Base-by-base conservation (phyloP, 106 monocot genomes). In the Allium cepa region DNA sequence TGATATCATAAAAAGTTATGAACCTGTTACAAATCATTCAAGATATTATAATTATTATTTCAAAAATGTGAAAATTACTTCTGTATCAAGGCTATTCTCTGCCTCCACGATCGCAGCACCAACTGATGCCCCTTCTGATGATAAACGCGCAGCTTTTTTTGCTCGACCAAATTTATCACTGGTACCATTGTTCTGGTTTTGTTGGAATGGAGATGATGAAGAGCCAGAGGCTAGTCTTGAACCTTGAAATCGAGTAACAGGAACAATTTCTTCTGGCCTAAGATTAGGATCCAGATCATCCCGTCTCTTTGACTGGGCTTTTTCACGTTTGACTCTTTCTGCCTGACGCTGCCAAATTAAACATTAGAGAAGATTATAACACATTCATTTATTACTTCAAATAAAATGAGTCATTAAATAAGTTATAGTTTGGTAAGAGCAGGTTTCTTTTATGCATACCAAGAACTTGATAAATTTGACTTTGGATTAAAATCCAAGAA, bases 81-180 rank as follows among this genome's bases (percentile, higher is more conserved):
- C 82, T 46, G 63, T 67, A 62, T 99, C 90, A 56, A 99, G 84
- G 71, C 72, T 82, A 75, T 87, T 85, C 75, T 99, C 99, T 69
- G 93, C 99, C 71, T 90, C 89, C 69, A 93, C 89, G 79, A 99
- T 82, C 10, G 99, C 99, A 69, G 92, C 89, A 58, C 86, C 89
- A 56, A 99, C 59, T 56, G 83, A 85, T 55, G 87, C 76, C 47
- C 84, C 89, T 60, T 48, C 58, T 59, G 80, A 73, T 10, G 84
- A 87, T 46, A 80, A 9, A 7, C 93, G 82, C 53, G 92, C 70
- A 62, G 79, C 76, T 74, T 99, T 93, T 50, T 66, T 51, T 8
- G 86, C 68, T 63, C 52, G 72, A 36, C 53, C 22, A 72, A 52
- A 10, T 64, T 27, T 14, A 66, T 62, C 70, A 17, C 63, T 66